Base-by-base conservation (phyloP, 768 basidiomycete genomes). In the Pleurotus tuoliensis region DNA sequence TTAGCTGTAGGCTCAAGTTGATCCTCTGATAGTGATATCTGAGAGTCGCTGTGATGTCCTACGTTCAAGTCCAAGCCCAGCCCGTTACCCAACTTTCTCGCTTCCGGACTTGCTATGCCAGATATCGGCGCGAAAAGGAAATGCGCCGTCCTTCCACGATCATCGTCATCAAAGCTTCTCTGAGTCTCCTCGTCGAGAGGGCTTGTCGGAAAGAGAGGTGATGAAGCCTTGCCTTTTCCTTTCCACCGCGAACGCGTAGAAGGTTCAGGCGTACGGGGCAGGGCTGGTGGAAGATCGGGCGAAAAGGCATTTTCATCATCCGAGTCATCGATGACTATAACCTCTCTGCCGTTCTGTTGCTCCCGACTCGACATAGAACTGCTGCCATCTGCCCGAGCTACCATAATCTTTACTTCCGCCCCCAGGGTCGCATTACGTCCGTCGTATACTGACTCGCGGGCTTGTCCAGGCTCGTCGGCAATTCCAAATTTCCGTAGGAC, bases 91-190 rank as follows among this genome's bases (percentile, higher is more conserved):
- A n/a, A 9, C n/a, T n/a, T 24, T 48, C 30, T 24, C 24, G 30
- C 45, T 18, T 40, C 57, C 4, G 48, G 47, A 3, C 39, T 59
- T 7, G 13, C 8, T n/a, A 75, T 66, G 2, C 73, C 71, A 3
- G 75, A 72, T 9, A 71, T 66, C 1, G 64, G 61, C 0, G 79
- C 82, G 58, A 87, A 89, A 3, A 88, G 63, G 3, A 65, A 57
- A 60, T 86, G 80, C 0, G 86, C 84, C 5, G 81, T 85, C 51
- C 76, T 71, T 13, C 76, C 82, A 16, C 78, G 76, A n/a, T 78
- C 82, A 47, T 81, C 79, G 44, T 81, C 81, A 45, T 71, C 73
- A 9, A 44, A 44, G 62, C 63, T 53, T 57, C 52, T 73, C 69
- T 2, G 70, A 67, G 27, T 71, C 71, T 72, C 73, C 22, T 70